Evolutionary conservation across 768 basidiomycete species (phyloP).

Genomic region (Tulasnella sp.): DNA sequence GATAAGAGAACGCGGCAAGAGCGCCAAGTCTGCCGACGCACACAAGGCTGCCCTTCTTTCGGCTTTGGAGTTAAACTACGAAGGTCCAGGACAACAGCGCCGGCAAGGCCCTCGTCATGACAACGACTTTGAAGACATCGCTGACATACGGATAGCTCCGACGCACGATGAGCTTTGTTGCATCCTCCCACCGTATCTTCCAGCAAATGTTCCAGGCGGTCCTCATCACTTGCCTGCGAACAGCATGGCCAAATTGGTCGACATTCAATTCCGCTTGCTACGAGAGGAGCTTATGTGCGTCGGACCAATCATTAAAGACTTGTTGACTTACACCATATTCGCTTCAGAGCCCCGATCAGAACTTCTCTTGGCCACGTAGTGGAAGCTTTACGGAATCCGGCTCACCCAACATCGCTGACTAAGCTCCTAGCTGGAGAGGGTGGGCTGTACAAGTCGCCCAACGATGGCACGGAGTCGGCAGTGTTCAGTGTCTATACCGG

Average conservation of each 20-base stretch:
- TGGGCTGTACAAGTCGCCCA: constrained; percentile 20
- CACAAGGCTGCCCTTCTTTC: constrained; percentile 30
- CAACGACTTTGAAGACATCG: constrained; percentile 49
- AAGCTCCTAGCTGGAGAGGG: constrained; percentile 18
- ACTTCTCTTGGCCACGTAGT: constrained; percentile 39
- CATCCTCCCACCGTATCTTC: constrained; percentile 42
- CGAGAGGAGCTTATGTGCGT: constrained; percentile 57
- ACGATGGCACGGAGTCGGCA: constrained; percentile 11
- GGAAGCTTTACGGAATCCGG: constrained; percentile 31
- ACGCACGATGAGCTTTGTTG: constrained; percentile 55
- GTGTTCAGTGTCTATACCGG: constrained; percentile 22
- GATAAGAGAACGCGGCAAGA: not conserved
- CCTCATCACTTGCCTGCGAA: constrained; percentile 48
- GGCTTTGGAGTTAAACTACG: constrained; percentile 35
- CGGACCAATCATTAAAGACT: not conserved
- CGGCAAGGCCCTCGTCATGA: constrained; percentile 49
- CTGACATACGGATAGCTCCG: constrained; percentile 53
- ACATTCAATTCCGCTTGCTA: constrained; percentile 64
- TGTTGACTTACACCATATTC: not conserved
- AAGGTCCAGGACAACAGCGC: constrained; percentile 45
- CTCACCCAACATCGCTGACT: constrained; percentile 3
- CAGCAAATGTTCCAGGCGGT: constrained; percentile 45
- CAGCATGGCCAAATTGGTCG: constrained; percentile 55
- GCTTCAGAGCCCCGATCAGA: constrained; percentile 40
- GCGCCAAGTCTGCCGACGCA: constrained; percentile 19